phyloP scores from a whole-genome alignment of 345 rosid species.

The Eutrema yunnanense region DNA sequence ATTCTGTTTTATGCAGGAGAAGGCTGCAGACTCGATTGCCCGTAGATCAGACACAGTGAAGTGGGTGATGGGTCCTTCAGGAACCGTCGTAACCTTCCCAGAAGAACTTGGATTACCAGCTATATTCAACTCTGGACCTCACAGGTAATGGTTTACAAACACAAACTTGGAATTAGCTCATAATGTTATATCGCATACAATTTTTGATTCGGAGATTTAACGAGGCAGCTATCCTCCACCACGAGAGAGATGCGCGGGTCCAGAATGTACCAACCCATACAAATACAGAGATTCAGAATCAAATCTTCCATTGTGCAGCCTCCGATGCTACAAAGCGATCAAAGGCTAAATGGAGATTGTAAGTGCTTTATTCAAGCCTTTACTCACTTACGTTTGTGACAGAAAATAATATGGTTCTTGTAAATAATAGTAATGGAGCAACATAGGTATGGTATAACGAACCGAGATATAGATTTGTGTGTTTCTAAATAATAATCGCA shows the following conservation, averaged over 20 bases:
- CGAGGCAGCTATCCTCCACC: constrained; percentile 80
- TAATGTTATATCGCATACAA: no score
- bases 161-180: neutral
- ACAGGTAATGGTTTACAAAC: constrained; percentile 35
- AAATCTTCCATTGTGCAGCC: constrained; percentile 87
- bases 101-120: constrained; percentile 70
- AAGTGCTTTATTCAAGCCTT: neutral
- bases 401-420: constrained; percentile 4
- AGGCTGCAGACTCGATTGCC: constrained; percentile 50
- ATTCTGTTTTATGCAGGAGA: constrained; percentile 47
- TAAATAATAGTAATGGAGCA: constrained; percentile 3
- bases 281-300: constrained; percentile 85
- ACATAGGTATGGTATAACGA: neutral
- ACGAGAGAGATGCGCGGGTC: constrained; percentile 78
- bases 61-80: constrained; percentile 61
- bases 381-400: neutral
- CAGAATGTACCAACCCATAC: constrained; percentile 68
- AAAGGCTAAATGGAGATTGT: constrained; percentile 28
- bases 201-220: no score
- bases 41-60: constrained; percentile 57
- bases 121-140: constrained; percentile 52
- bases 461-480: neutral
- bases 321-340: constrained; percentile 81
- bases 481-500: neutral
- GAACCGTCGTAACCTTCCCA: constrained; percentile 72